Conservation (phyloP, 1,284 basidiomycete genomes). For the Trichosporon coremiiforme region DNA sequence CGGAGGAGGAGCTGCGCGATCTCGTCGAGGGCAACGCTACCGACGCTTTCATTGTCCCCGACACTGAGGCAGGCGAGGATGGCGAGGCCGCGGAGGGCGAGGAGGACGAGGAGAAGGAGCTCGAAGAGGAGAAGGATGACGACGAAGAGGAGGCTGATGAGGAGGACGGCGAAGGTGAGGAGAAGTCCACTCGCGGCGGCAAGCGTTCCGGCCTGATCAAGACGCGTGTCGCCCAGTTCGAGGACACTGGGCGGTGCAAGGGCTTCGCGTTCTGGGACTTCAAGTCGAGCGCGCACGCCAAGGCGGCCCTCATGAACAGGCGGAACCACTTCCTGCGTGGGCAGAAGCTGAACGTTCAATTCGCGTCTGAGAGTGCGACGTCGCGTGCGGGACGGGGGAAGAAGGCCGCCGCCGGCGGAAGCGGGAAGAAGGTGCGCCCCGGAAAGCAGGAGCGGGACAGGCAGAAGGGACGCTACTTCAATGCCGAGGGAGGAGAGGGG, state of each 20-base stretch:
- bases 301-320: constrained; percentile 75
- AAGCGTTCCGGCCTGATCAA: constrained; percentile 75
- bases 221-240: constrained; percentile 90
- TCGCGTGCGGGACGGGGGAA: constrained; percentile 39
- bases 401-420: constrained; percentile 23
- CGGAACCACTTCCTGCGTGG: constrained; percentile 83
- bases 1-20: constrained; percentile 69
- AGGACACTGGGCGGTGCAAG: constrained; percentile 92
- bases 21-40: constrained; percentile 50
- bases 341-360: constrained; percentile 56
- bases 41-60: constrained; percentile 59
- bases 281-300: constrained; percentile 73
- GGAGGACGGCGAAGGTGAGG: constrained; percentile 44
- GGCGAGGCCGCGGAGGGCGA: constrained; percentile 35
- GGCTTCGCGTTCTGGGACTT: constrained; percentile 99
- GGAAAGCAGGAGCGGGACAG: constrained; percentile 18
- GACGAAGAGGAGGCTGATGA: constrained; percentile 41
- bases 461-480: constrained; percentile 26
- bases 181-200: constrained; percentile 41
- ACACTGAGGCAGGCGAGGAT: constrained; percentile 42
- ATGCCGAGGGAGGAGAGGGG: constrained; percentile 20
- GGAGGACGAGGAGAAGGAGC: constrained; percentile 31
- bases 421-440: constrained; percentile 19
- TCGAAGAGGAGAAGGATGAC: constrained; percentile 38
- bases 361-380: constrained; percentile 50